Conservation (phyloP, 2,329 filamentous ascomycete genomes). For the Pestalotiopsis sp. region DNA sequence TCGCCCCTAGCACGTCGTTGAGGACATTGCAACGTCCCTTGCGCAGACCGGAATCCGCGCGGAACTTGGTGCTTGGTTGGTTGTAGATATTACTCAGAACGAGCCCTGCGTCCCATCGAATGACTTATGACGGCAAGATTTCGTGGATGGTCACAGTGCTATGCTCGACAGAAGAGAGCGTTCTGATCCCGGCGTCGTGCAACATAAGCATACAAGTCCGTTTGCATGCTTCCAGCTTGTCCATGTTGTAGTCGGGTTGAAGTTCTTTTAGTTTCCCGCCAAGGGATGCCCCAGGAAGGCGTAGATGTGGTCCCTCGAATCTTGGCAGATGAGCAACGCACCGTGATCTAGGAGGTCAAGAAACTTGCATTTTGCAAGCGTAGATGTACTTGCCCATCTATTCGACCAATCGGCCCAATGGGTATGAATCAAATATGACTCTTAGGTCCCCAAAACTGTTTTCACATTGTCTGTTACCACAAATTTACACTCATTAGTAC, state of each 20-base stretch:
- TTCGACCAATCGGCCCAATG: slow-evolving; percentile 5
- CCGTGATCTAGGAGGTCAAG: slow-evolving; percentile 14
- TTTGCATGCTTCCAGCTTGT: slow-evolving; percentile 4
- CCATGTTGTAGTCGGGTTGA: slow-evolving; percentile 11
- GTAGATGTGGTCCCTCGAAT: slow-evolving; percentile 14
- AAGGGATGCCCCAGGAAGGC: slow-evolving; percentile 13
- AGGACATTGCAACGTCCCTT: too few species aligned
- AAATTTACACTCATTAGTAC: too few species aligned
- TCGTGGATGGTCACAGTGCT: slow-evolving; percentile 4
- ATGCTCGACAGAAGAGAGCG: slow-evolving; percentile 13
- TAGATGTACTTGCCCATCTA: background rate
- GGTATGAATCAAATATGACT: too few species aligned
- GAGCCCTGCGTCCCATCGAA: slow-evolving; percentile 10
- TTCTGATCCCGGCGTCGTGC: slow-evolving; percentile 7
- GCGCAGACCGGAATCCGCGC: background rate
- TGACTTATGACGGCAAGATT: slow-evolving; percentile 9
- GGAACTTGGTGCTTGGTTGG: background rate
- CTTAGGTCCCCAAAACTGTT: too few species aligned
- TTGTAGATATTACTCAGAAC: slow-evolving; percentile 10
- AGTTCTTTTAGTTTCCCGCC: background rate
- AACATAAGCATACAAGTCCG: background rate
- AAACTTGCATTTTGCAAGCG: background rate
- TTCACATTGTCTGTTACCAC: too few species aligned
- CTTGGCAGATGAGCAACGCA: slow-evolving; percentile 6
- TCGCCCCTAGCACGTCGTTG: too few species aligned